These are phyloP conservation scores for Barnettozyma wickerhamii DNA, from an alignment of 805 yeast genomes.

Conservation along the genomic window DNA sequence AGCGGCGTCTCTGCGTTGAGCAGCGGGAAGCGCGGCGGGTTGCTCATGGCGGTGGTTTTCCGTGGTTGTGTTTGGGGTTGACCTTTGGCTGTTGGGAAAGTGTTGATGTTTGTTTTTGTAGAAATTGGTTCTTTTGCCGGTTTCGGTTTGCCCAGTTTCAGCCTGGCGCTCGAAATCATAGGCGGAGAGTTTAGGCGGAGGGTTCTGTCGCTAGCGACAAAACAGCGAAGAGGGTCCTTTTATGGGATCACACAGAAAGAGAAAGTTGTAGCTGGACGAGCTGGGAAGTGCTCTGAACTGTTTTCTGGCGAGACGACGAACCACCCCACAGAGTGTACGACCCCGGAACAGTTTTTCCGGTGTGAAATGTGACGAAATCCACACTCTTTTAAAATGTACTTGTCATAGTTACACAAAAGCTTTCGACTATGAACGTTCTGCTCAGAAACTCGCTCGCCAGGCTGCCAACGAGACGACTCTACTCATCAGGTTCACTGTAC, in stretches of 20 bases:
- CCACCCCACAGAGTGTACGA: too few species aligned
- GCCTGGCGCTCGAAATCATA: not conserved
- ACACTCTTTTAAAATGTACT: too few species aligned
- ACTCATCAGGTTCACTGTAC: conserved; percentile 2
- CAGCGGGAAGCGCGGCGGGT: conserved; percentile 23
- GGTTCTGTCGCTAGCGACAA: too few species aligned
- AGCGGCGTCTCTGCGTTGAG: conserved; percentile 16
- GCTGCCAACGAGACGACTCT: not conserved
- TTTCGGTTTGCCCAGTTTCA: too few species aligned
- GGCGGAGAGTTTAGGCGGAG: not conserved
- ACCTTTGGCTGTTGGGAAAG: not conserved
- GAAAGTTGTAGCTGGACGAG: too few species aligned
- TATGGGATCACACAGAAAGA: too few species aligned
- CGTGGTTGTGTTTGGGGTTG: not conserved
- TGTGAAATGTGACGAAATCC: too few species aligned
- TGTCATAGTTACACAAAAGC: too few species aligned
- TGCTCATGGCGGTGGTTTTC: conserved; percentile 8
- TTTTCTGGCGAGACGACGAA: too few species aligned
- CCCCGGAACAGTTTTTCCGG: too few species aligned
- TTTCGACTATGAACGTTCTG: not conserved
- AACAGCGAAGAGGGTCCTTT: too few species aligned
- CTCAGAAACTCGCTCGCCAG: not conserved
- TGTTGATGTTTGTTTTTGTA: not conserved
- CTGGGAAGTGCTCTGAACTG: too few species aligned
- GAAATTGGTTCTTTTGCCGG: not conserved